Conservation (phyloP, 2,329 filamentous ascomycete genomes). For the Monosporascus sp. region DNA sequence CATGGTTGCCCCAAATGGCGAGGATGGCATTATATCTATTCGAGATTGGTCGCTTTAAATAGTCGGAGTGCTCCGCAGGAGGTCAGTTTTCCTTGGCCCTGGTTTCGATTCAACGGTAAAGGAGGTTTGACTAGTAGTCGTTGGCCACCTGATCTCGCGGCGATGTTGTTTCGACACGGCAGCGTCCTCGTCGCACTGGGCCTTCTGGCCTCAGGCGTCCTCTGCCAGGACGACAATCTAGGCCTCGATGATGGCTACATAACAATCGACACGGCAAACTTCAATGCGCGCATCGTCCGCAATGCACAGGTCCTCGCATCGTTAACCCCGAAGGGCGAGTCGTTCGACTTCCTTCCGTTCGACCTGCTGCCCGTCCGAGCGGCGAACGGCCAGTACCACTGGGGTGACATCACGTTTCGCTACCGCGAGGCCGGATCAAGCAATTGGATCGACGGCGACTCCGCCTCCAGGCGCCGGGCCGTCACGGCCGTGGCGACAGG, state of each 20-base stretch:
- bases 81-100: neutral
- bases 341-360: constrained; percentile 51
- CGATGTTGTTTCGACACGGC: constrained; percentile 2
- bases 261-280: constrained; percentile 33
- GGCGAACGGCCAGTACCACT: constrained; percentile 50
- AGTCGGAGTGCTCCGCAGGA: neutral
- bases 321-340: constrained; percentile 31
- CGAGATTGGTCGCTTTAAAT: neutral
- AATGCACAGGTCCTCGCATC: constrained; percentile 45
- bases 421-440: constrained; percentile 37
- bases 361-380: constrained; percentile 43
- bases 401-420: constrained; percentile 51
- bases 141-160: neutral
- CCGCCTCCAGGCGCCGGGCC: constrained; percentile 34
- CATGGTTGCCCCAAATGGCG: too few relatives aligned
- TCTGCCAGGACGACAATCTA: constrained; percentile 27
- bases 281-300: constrained; percentile 35
- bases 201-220: constrained; percentile 7
- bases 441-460: constrained; percentile 42
- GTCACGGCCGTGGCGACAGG: constrained; percentile 24
- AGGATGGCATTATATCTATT: neutral
- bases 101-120: neutral
- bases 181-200: constrained; percentile 7
- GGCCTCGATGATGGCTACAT: constrained; percentile 35
- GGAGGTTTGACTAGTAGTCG: neutral